Evolutionary conservation across 1,284 basidiomycete species (phyloP), one percentile per base, ranked within the genome.

Genomic region (Cutaneotrichosporon sp.): DNA sequence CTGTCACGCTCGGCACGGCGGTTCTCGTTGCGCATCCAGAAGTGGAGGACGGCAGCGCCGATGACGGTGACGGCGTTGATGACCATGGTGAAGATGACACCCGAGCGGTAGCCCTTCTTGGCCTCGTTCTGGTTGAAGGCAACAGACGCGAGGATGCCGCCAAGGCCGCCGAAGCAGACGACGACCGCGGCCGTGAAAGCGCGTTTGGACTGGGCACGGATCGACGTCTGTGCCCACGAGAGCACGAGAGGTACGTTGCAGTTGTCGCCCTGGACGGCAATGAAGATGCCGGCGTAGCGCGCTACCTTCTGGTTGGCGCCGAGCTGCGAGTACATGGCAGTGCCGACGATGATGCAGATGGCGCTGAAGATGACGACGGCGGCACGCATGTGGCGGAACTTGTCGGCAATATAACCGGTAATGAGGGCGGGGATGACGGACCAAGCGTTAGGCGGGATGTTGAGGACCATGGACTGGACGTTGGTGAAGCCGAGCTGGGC

Each of bases 101-200:
- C 67, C 16, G 67, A 62, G 4, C 57, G 65, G 58, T 64, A 69
- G 4, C 58, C 55, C 32, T 53, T 31, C 31, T 18, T 22, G 11
- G 60, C 58, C 56, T 69, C 65, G 21, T 58, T 55, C 56, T 65
- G 42, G 53, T 56, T 60, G 67, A 69, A 69, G 6, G 59, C 61
- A 14, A 61, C 61, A 3, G 51, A 34, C 1, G 65, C 58, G 49
- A 69, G 40, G 70, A 83, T 82, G 61, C 82, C 82, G 21, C 82
- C 82, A 47, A 82, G 67, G 61, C 81, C 81, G 36, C 80, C 81
- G 57, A 79, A 77, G 46, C 73, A 76, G 61, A 82, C 76, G 51
- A 80, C 75, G 53, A 81, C 65, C 21, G 81, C 81, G 30, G 74
- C 73, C 22, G 73, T 71, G 67, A 80, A 76, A 18, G 72, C 69